Base-by-base conservation (phyloP, 805 yeast species). In the Candida pini region DNA sequence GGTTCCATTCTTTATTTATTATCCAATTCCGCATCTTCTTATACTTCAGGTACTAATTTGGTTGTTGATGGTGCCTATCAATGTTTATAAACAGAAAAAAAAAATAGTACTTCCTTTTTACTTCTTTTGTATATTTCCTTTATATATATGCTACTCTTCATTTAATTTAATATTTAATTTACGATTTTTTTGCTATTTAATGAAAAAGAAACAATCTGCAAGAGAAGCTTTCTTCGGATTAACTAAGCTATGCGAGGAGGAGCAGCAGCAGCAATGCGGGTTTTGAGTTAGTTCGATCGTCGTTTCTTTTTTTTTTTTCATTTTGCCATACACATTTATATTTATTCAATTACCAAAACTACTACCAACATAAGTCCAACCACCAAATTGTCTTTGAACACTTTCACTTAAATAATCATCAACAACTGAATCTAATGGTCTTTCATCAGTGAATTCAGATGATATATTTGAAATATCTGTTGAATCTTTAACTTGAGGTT, bases 361-460 rank as follows among this genome's bases (percentile, higher is more conserved):
- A 30, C 57, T 54, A 3, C 92, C 94, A 31, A 81, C 85, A 60
- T 89, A 90, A 2, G 97, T 90, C 98, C 98, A 92, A 6, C 98
- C 97, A 30, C 96, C 97, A 68, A 92, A 92, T 63, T 92, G 97
- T 56, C 83, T 78, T 61, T 92, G 98, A n/a, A 92, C 96, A 49
- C 89, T 77, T 49, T 88, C 97, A 52, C 94, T 84, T 43, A 92
- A 70, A 47, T 74, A 86, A 53, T 86, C 95, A 56, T 89, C 95
- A 13, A 89, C 96, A 9, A 92, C 97, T 42, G 95, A 84, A 57
- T 92, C 98, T 47, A 86, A 81, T 4, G 98, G 97, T 48, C 81
- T 78, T 53, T 92, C 97, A 51, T 70, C 81, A 5, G 98, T 92
- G 55, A 92, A 92, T 53, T 84, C 95, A 44, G 78, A 75, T 56